Evolutionary conservation across 495 filamentous ascomycete genomes (phyloP).

Genomic region (Cenococcum geophilum): DNA sequence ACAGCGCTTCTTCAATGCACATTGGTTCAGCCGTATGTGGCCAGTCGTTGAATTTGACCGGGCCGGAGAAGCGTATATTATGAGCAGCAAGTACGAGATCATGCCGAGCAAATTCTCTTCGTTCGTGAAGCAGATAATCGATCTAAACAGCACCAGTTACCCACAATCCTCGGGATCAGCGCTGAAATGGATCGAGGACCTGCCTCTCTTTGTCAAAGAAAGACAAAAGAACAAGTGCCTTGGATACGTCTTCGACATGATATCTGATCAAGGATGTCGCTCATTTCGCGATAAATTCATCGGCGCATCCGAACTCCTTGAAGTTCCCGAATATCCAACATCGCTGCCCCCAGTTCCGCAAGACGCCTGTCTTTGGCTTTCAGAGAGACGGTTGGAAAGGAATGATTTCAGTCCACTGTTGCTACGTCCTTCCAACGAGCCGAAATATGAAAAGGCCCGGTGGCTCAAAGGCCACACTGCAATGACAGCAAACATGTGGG

Average conservation of each 20-base stretch:
- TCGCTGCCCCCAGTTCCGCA: background rate
- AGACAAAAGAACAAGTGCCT: constrained; percentile 7
- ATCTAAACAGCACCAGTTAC: background rate
- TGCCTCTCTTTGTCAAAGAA: constrained; percentile 2
- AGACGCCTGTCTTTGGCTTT: constrained; percentile 2
- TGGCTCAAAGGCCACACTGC: constrained; percentile 2
- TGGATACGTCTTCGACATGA: constrained; percentile 1
- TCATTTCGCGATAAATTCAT: constrained; percentile 7
- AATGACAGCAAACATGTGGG: constrained; percentile 1
- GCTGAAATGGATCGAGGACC: constrained; percentile 3
- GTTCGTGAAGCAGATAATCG: background rate
- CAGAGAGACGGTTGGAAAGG: constrained; percentile 1
- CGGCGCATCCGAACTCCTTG: background rate
- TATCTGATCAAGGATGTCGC: constrained; percentile 4
- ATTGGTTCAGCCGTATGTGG: constrained; percentile 4
- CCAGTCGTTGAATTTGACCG: constrained; percentile 1
- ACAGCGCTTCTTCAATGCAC: background rate
- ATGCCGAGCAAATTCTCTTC: constrained; percentile 5
- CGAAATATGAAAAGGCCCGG: background rate
- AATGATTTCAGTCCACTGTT: constrained; percentile 3
- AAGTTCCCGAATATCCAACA: constrained; percentile 1
- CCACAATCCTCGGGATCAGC: background rate
- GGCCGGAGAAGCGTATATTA: constrained; percentile 2
- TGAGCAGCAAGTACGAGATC: constrained; percentile 5
- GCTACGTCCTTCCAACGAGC: constrained; percentile 2